A percentile compares a stretch with the other conserved stretches of the same genome.
These are phyloP conservation scores for Raphidocelis subcapitata DNA, from an alignment of 139 green algal genomes.

Conservation along the genomic window DNA sequence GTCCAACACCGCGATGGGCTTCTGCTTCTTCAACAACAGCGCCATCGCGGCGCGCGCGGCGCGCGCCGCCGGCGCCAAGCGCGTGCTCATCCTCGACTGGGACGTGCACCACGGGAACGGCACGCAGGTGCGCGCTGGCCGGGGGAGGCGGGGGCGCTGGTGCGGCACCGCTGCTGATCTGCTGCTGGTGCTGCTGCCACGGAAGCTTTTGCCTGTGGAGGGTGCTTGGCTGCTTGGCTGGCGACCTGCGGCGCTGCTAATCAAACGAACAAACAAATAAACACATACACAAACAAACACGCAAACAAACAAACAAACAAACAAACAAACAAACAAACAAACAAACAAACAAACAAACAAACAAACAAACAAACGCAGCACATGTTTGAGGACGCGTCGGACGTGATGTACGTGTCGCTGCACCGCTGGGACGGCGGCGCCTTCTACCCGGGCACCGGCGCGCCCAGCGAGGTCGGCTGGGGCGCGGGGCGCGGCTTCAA, in stretches of 20 bases:
- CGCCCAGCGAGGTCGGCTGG: slow-evolving; percentile 44
- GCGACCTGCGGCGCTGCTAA: not conserved
- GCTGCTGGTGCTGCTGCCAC: too few relatives aligned
- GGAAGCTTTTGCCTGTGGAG: too few relatives aligned
- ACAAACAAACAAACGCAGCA: too few relatives aligned
- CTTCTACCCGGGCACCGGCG: slow-evolving; percentile 53
- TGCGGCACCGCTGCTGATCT: too few relatives aligned
- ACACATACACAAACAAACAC: too few relatives aligned
- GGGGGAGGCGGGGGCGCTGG: not conserved
- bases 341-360: too few relatives aligned
- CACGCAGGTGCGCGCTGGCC: slow-evolving; percentile 47
- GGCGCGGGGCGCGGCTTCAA: slow-evolving; percentile 56
- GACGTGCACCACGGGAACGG: slow-evolving; percentile 85
- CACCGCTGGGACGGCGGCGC: slow-evolving; percentile 56
- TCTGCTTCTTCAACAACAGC: slow-evolving; percentile 90
- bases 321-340: too few relatives aligned
- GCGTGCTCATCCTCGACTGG: slow-evolving; percentile 79
- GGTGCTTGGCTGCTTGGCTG: not conserved
- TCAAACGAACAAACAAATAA: too few relatives aligned
- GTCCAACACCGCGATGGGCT: slow-evolving; percentile 69
- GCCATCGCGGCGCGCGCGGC: slow-evolving; percentile 59
- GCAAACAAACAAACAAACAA: too few relatives aligned
- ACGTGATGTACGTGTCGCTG: slow-evolving; percentile 77
- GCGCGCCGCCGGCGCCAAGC: slow-evolving; percentile 33
- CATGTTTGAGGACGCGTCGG: slow-evolving; percentile 67